A percentile compares a stretch with the other conserved stretches of the same genome.
These are phyloP conservation scores for Fusarium nygamai DNA, from an alignment of 2,329 filamentous ascomycete species.

Conservation along the genomic window DNA sequence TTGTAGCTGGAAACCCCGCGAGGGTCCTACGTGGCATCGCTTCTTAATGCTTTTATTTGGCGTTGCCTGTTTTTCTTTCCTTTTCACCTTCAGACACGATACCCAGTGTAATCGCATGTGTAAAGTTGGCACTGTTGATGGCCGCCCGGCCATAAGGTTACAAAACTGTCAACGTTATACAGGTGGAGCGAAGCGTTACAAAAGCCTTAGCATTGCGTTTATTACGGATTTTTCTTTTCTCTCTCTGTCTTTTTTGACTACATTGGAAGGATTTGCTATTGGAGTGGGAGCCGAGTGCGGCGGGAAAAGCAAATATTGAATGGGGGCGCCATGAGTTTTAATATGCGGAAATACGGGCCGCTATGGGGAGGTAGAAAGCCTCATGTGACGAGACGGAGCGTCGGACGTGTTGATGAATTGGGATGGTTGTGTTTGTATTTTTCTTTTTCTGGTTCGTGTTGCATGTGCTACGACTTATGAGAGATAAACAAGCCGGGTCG, in stretches of 20 bases:
- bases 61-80: background rate
- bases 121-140: conserved; percentile 28
- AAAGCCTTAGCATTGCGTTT: conserved; percentile 33
- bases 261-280: conserved; percentile 10
- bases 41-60: conserved; percentile 37
- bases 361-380: conserved; percentile 20
- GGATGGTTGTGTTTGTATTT: conserved; percentile 32
- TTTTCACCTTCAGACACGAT: conserved; percentile 45
- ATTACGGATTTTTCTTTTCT: conserved; percentile 8
- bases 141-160: background rate
- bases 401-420: conserved; percentile 14
- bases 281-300: conserved; percentile 9
- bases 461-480: conserved; percentile 44
- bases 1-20: conserved; percentile 77
- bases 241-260: background rate
- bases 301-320: conserved; percentile 30
- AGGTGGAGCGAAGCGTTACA: conserved; percentile 30
- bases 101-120: conserved; percentile 42
- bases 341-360: conserved; percentile 11
- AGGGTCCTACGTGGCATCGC: conserved; percentile 59
- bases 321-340: conserved; percentile 21
- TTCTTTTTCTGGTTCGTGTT: conserved; percentile 30
- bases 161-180: conserved; percentile 7
- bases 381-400: conserved; percentile 13
- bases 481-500: conserved; percentile 41